Evolutionary conservation across 495 filamentous ascomycete genomes (phyloP), one percentile per base, ranked within the genome.

Genomic region (Penicillium taxi): DNA sequence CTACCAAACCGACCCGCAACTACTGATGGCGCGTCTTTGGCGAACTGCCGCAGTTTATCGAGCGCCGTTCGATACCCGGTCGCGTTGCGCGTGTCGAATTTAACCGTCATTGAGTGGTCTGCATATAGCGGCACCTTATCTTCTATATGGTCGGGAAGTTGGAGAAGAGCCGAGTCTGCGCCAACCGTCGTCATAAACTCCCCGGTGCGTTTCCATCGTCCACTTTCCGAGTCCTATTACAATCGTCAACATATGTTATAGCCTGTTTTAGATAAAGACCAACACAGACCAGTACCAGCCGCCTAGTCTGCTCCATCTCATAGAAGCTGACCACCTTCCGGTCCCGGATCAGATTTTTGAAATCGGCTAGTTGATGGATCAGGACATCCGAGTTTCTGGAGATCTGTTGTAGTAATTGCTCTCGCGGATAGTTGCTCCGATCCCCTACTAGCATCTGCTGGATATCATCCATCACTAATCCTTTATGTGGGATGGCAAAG

Each of bases 401-500:
- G n/a, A 45, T 45, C 26, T 41, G 41, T 6, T 37, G 20, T 11
- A 59, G 40, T 8, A 59, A 16, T 5, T 36, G 24, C 26, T 32
- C 29, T 47, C 53, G 50, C 19, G 54, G 54, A 44, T 58, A 45
- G n/a, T n/a, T n/a, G 9, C 41, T 41, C 11, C 42, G 9, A 24
- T 52, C 40, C 22, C 41, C 33, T 3, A 30, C 44, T 16, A 60
- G 23, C 48, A 61, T 59, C 26, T 46, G 39, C 33, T 52, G 23
- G 26, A 63, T 57, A 39, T 58, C 50, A 11, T 61, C 42, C 5
- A 54, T 42, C 18, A 58, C 39, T 18, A 63, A 40, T 21, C 48
- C 56, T 42, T 56, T 58, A 38, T 59, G 46, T 20, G 56, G 58
- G 23, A 51, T 53, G 13, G 30, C 51, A 36, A 62, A 62, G 22